phyloP scores from a whole-genome alignment of 768 basidiomycete genomes.

The Suillus brevipes region DNA sequence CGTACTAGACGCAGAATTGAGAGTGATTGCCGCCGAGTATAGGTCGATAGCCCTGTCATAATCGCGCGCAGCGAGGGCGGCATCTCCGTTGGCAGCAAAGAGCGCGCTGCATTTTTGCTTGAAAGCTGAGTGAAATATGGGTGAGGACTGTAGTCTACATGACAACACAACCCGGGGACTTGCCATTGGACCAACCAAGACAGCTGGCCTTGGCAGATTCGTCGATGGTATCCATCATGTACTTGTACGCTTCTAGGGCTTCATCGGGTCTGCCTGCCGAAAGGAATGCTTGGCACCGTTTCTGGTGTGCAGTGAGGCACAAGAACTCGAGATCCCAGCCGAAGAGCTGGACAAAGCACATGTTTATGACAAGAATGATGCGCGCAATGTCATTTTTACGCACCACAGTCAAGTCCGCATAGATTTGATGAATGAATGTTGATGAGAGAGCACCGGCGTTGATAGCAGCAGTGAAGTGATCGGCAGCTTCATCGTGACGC shows the following conservation, averaged over 20 bases:
- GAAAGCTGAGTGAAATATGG: neutral
- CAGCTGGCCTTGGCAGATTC: neutral
- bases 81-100: too few species aligned
- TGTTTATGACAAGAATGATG: neutral
- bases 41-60: too few species aligned
- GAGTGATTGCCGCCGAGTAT: too few species aligned
- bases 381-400: neutral
- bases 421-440: neutral
- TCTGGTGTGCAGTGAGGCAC: neutral
- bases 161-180: neutral
- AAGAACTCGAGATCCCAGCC: neutral
- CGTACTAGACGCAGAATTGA: too few species aligned
- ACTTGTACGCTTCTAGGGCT: neutral
- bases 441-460: neutral
- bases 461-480: neutral
- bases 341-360: neutral
- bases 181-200: neutral
- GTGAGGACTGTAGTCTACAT: neutral
- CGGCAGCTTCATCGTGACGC: neutral
- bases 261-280: neutral
- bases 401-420: neutral
- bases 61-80: too few species aligned
- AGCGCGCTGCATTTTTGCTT: neutral
- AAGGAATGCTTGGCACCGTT: neutral
- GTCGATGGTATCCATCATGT: neutral